These are phyloP conservation scores for Cyamopsis tetragonoloba DNA, from an alignment of 306 rosid species.

Conservation along the genomic window DNA sequence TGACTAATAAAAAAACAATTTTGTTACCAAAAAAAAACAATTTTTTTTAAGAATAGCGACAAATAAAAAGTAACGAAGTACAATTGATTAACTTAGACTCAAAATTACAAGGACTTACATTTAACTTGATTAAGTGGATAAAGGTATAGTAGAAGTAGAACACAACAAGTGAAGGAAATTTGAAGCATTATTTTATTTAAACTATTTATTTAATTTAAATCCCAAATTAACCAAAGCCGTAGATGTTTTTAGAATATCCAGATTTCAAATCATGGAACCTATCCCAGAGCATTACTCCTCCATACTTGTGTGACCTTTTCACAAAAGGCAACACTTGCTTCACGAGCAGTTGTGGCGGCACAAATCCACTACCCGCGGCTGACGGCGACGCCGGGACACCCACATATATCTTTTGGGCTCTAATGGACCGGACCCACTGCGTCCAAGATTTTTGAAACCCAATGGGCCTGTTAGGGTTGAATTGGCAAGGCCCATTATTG, in stretches of 20 bases:
- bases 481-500: conserved; percentile 33
- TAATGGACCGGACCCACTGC: conserved; percentile 18
- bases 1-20: no score
- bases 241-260: conserved; percentile 3
- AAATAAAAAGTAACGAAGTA: no score
- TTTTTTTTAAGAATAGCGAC: no score
- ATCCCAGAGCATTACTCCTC: conserved; percentile 35
- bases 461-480: background rate
- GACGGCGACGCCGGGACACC: conserved; percentile 28
- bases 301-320: conserved; percentile 17
- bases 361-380: conserved; percentile 28
- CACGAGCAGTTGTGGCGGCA: background rate
- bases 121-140: background rate
- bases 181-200: no score
- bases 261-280: conserved; percentile 2
- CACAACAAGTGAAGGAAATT: background rate
- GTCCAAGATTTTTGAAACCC: conserved; percentile 25
- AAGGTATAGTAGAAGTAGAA: no score
- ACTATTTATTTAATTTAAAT: background rate
- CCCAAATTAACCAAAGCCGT: background rate
- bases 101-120: background rate
- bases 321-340: conserved; percentile 31
- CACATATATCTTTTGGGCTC: conserved; percentile 24
- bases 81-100: background rate
- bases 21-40: no score